phyloP scores from a whole-genome alignment of 352 stramenopile species.

The Phytophthora syringae region DNA sequence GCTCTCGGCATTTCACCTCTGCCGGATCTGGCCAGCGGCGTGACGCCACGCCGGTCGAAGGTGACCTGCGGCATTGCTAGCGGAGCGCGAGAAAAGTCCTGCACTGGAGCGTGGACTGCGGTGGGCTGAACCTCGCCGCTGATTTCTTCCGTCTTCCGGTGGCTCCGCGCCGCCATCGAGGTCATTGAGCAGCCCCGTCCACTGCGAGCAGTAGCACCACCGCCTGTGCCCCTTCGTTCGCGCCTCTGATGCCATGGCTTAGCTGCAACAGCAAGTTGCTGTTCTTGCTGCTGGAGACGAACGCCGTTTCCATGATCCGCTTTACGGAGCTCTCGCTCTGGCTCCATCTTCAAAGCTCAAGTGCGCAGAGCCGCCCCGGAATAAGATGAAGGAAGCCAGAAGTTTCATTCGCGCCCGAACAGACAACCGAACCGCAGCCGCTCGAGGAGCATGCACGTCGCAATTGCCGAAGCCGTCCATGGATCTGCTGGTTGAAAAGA shows the following conservation, averaged over 20 bases:
- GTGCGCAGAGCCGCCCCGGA: slow-evolving; percentile 25
- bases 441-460: not conserved
- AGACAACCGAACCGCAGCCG: slow-evolving; percentile 27
- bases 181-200: not conserved
- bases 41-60: not conserved
- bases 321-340: too few relatives aligned
- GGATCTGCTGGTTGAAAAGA: slow-evolving; percentile 15
- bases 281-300: slow-evolving; percentile 15
- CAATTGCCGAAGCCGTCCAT: slow-evolving; percentile 17
- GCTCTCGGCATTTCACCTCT: slow-evolving; percentile 4
- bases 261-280: slow-evolving; percentile 15
- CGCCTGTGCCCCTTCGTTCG: slow-evolving; percentile 7
- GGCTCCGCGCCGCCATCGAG: slow-evolving; percentile 1
- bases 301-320: too few relatives aligned
- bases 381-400: slow-evolving; percentile 16
- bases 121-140: slow-evolving; percentile 13
- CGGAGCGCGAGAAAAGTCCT: slow-evolving; percentile 5
- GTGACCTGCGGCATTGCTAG: not conserved
- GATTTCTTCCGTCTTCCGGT: slow-evolving; percentile 37
- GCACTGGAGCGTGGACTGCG: not conserved
- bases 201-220: not conserved
- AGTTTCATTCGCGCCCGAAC: slow-evolving; percentile 43
- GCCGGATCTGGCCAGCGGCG: slow-evolving; percentile 8
- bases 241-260: too few relatives aligned
- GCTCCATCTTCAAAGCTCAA: slow-evolving; percentile 40